Base-by-base conservation (phyloP, 2,329 filamentous ascomycete genomes). In the Xenosphaeropsis pyriputrescens region DNA sequence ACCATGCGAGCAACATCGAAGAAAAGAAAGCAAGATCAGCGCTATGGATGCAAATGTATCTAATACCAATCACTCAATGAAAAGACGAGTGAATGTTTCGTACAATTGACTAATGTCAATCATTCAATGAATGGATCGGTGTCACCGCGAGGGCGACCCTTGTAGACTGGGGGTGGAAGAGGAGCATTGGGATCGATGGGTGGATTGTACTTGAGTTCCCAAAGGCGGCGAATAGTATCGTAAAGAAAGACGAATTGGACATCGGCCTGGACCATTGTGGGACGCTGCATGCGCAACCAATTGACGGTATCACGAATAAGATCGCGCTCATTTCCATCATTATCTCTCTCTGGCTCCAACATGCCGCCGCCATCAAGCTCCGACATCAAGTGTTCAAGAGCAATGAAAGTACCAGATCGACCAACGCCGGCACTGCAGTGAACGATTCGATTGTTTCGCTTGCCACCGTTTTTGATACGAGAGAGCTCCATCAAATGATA, bases 211-310 rank as follows among this genome's bases (percentile, higher is more conserved):
- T 68, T 76, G 26, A 83, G 75, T 43, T 75, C 61, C 77, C 82
- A 88, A 38, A 75, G 63, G 54, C 85, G 80, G 37, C 75, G 72
- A 50, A 95, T 58, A 2, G 93, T 84, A 51, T 86, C 76, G 60
- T 98, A 96, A 40, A 98, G 72, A 56, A 96, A 95, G 29, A 73
- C 60, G 50, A 83, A 91, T 56, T 98, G 91, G 35, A 70, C 57
- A 49, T 89, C 82, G 34, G 83, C 79, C 60, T 96, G 91, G 5
- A 98, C 91, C 91, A 98, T 98, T 60, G 79, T 84, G 63, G 85
- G 83, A 14, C 91, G 73, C 64, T 98, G 91, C 57, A 89, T 75
- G 33, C 91, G 73, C 39, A 98, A 68, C 42, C 64, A 61, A 49
- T 93, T 80, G 38, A 98, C 88, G 0, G 82, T 81, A 14, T 81